Conservation (phyloP, 129 eudicot species). For the Heracleum sosnowskyi region DNA sequence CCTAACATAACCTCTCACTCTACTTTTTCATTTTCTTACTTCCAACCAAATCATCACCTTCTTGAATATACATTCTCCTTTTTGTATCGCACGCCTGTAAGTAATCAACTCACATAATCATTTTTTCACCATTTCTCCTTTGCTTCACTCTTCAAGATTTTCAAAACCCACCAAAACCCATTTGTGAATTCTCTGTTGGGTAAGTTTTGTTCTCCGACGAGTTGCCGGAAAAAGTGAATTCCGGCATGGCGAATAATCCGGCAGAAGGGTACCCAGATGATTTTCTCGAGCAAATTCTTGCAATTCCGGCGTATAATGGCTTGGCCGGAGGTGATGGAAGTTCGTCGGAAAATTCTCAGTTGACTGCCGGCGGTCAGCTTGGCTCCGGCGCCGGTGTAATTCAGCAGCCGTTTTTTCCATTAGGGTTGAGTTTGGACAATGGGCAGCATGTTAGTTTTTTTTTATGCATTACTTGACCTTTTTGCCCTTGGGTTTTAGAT, state of each 20-base stretch:
- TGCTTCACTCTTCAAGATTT: neutral
- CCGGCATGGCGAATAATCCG: constrained; percentile 70
- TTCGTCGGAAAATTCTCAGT: constrained; percentile 35
- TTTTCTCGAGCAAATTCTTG: constrained; percentile 75
- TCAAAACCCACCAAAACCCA: neutral
- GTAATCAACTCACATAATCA: neutral
- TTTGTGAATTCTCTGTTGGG: neutral
- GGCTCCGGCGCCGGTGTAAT: constrained; percentile 18
- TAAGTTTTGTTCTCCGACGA: neutral
- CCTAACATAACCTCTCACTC: neutral
- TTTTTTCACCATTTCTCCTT: neutral
- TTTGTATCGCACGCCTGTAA: constrained; percentile 6
- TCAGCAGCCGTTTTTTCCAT: constrained; percentile 50
- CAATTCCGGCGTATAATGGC: constrained; percentile 52
- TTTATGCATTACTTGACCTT: constrained; percentile 5
- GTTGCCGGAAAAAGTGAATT: neutral
- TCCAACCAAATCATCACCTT: constrained; percentile 8
- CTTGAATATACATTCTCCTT: neutral
- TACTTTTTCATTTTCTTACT: neutral
- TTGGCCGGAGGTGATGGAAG: constrained; percentile 27
- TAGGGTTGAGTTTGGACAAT: constrained; percentile 67
- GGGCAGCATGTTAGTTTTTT: constrained; percentile 40
- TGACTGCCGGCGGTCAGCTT: constrained; percentile 24
- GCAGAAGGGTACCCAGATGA: constrained; percentile 70
- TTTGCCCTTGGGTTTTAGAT: neutral